Evolutionary conservation across 345 rosid species (phyloP), one percentile per base, ranked within the genome.

Genomic region (Cardamine resedifolia): DNA sequence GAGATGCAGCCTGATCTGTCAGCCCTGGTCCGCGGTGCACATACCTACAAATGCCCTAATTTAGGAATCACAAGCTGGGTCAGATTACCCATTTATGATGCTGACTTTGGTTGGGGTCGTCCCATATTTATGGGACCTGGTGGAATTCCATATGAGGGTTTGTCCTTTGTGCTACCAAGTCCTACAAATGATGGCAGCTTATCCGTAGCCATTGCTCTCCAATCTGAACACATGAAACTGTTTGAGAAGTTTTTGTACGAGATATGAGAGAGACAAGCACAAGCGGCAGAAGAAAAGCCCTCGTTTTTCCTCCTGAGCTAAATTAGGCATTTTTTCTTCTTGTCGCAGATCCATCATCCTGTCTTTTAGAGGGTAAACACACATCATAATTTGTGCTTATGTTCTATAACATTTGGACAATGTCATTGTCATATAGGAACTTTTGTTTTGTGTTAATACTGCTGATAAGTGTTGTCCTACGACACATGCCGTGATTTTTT

Each of bases 51-150:
- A 81, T 90, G 96, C 75, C 98, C 98, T 0, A 92, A 92, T 45
- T 85, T 92, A 5, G 95, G 96, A 74, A 90, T 92, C 69, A 90
- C 96, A 11, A 90, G 95, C 65, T 92, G 98, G 98, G 88, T 71
- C 44, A 84, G 96, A 72, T 70, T 92, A 71, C 96, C 98, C 6
- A 88, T 90, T 68, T 90, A 92, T 58, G 96, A 90, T 18, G 96
- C 95, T 5, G 98, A 92, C 77, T 92, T 92, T 23, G 97, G 98
- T 2, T 92, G 98, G 98, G 98, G 98, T 2, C 80, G 97, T 18
- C 97, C 96, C 38, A 85, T 92, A 14, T 90, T 87, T 45, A 88
- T 92, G 97, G 98, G 98, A 21, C 97, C 97, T 18, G 97, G 97
- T 48, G 91, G 96, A 10, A 85, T 88, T 51, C 84, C 95, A 20